Evolutionary conservation across 2,329 filamentous ascomycete species (phyloP).

Genomic region (Chaetothyriales sp.): DNA sequence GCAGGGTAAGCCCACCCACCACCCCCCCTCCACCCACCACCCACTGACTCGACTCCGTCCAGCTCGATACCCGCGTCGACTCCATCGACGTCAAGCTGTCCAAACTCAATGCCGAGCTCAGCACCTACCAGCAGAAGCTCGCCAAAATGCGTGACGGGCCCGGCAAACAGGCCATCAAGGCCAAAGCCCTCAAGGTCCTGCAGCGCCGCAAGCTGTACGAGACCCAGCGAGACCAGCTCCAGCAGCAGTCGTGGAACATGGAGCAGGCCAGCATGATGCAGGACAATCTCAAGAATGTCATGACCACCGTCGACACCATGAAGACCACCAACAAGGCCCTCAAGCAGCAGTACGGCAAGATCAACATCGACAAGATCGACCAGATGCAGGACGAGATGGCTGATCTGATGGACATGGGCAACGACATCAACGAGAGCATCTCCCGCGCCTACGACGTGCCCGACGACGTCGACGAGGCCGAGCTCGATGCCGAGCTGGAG

Average conservation of each 20-base stretch:
- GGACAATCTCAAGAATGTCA: constrained; percentile 95
- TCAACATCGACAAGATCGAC: constrained; percentile 96
- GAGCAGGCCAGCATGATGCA: constrained; percentile 97
- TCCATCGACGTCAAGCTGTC: constrained; percentile 90
- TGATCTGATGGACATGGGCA: constrained; percentile 90
- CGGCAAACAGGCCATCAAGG: constrained; percentile 80
- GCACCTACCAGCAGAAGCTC: constrained; percentile 75
- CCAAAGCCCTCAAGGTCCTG: constrained; percentile 87
- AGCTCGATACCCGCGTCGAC: constrained; percentile 70
- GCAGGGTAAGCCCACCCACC: constrained; percentile 46
- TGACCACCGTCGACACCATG: constrained; percentile 96
- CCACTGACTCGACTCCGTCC: constrained; percentile 10
- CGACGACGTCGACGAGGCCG: constrained; percentile 91
- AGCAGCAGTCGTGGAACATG: constrained; percentile 97
- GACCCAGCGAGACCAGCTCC: constrained; percentile 80
- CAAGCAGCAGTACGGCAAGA: constrained; percentile 87
- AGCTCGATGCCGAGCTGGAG: constrained; percentile 92
- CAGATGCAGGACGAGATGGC: constrained; percentile 98
- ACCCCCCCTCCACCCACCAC: constrained; percentile 2
- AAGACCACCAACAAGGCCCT: constrained; percentile 92
- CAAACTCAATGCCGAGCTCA: constrained; percentile 78
- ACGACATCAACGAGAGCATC: constrained; percentile 94
- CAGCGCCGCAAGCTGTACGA: constrained; percentile 93
- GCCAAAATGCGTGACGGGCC: constrained; percentile 90
- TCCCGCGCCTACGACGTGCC: constrained; percentile 85